These are phyloP conservation scores for Coriaria nepalensis DNA, from an alignment of 306 rosid species.

Conservation along the genomic window DNA sequence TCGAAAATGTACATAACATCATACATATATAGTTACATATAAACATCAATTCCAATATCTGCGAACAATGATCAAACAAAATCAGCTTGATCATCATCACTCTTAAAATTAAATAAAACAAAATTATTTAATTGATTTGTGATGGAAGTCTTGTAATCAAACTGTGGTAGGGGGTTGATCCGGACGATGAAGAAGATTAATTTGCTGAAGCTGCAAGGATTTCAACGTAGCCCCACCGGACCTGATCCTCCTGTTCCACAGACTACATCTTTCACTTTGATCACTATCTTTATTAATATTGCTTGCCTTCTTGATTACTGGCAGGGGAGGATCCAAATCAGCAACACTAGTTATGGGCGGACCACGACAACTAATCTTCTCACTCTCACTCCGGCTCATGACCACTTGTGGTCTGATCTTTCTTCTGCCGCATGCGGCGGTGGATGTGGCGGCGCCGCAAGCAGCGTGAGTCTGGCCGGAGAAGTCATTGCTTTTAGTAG, in stretches of 20 bases:
- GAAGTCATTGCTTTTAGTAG: background rate
- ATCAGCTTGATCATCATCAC: background rate
- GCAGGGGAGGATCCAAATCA: slow-evolving; percentile 33
- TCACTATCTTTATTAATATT: slow-evolving; percentile 11
- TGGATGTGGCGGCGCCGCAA: background rate
- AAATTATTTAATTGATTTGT: background rate
- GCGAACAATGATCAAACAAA: background rate
- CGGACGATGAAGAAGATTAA: slow-evolving; percentile 27
- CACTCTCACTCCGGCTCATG: background rate
- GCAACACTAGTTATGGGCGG: background rate
- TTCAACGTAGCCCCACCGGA: slow-evolving; percentile 34
- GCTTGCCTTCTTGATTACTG: slow-evolving; percentile 21
- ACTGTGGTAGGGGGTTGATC: slow-evolving; percentile 44
- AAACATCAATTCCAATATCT: too few relatives aligned
- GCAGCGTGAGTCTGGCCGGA: background rate
- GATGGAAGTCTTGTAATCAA: slow-evolving; percentile 14
- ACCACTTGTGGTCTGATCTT: background rate
- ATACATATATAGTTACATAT: too few relatives aligned
- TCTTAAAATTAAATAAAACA: background rate
- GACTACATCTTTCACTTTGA: slow-evolving; percentile 19
- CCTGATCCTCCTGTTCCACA: slow-evolving; percentile 56
- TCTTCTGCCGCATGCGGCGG: background rate
- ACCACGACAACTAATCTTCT: background rate
- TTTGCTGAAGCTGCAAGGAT: slow-evolving; percentile 49
- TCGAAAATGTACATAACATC: too few relatives aligned